These are phyloP conservation scores for Cytospora schulzeri DNA, from an alignment of 2,329 filamentous ascomycete genomes.

Conservation along the genomic window DNA sequence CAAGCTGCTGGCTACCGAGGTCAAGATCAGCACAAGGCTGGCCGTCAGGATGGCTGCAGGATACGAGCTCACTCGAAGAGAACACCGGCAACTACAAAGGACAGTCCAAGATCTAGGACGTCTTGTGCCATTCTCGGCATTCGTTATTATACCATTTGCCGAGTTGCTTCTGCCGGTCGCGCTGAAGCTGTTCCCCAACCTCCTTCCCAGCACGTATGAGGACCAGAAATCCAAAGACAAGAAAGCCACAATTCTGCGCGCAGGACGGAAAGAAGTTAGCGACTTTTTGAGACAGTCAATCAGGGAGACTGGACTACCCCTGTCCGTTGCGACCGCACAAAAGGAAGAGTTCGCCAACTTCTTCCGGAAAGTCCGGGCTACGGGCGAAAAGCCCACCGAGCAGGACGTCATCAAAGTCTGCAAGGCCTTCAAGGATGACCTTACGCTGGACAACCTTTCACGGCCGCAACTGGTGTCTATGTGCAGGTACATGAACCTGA, in stretches of 20 bases:
- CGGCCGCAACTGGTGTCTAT: slow-evolving; percentile 95
- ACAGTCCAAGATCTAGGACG: slow-evolving; percentile 93
- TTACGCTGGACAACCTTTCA: slow-evolving; percentile 95
- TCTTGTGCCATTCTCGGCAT: slow-evolving; percentile 93
- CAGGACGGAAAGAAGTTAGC: slow-evolving; percentile 91
- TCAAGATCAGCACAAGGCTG: slow-evolving; percentile 87
- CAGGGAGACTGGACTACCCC: slow-evolving; percentile 87
- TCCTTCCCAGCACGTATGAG: slow-evolving; percentile 96
- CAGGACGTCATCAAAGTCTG: slow-evolving; percentile 98
- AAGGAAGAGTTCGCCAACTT: slow-evolving; percentile 95
- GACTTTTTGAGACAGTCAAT: slow-evolving; percentile 85
- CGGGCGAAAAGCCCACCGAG: slow-evolving; percentile 83
- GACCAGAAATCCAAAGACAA: slow-evolving; percentile 86
- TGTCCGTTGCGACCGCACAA: slow-evolving; percentile 81
- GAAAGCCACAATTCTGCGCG: slow-evolving; percentile 79
- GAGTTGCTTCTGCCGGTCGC: slow-evolving; percentile 90
- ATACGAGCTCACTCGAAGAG: slow-evolving; percentile 92
- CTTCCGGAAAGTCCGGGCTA: slow-evolving; percentile 93
- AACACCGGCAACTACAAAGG: slow-evolving; percentile 87
- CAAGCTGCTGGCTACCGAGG: slow-evolving; percentile 88
- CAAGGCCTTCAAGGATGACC: slow-evolving; percentile 97
- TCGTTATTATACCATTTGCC: slow-evolving; percentile 94
- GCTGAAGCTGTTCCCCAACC: slow-evolving; percentile 92
- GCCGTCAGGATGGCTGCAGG: slow-evolving; percentile 97
- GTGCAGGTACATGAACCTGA: slow-evolving; percentile 97